phyloP scores from a whole-genome alignment of 768 basidiomycete genomes.

The Leccinum disarticulatum region DNA sequence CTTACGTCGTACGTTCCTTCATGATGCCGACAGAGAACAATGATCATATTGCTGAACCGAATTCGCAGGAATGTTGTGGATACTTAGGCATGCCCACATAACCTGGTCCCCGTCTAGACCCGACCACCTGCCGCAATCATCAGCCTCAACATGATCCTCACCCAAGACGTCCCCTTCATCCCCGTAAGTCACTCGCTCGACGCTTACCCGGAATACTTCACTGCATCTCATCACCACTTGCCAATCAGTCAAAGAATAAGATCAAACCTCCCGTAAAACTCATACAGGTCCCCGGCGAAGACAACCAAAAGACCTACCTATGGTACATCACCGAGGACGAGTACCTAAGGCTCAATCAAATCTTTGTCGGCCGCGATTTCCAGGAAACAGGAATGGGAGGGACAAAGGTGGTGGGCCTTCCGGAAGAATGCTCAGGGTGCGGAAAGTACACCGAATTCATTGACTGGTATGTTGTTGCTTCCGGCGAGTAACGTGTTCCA shows the following conservation, averaged over 20 bases:
- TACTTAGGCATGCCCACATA: too few species aligned
- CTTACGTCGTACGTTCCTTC: too few species aligned
- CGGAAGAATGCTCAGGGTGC: slow-evolving; percentile 7
- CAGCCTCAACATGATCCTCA: background rate
- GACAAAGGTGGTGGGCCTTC: slow-evolving; percentile 15
- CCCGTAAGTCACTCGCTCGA: background rate
- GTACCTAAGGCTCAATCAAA: slow-evolving; percentile 14
- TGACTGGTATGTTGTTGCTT: slow-evolving; percentile 7
- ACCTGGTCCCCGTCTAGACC: too few species aligned
- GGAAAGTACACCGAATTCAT: slow-evolving; percentile 20
- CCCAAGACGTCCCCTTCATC: slow-evolving; percentile 9
- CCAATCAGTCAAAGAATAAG: slow-evolving; percentile 7
- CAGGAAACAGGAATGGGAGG: slow-evolving; percentile 15
- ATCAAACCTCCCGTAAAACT: slow-evolving; percentile 11
- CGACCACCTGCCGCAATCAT: too few species aligned
- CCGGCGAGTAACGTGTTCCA: background rate
- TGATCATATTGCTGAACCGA: too few species aligned
- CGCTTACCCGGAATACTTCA: background rate
- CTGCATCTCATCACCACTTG: background rate
- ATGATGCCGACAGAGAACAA: too few species aligned
- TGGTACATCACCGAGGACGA: slow-evolving; percentile 22
- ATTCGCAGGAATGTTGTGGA: too few species aligned
- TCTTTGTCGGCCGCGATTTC: slow-evolving; percentile 14
- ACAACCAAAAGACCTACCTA: background rate
- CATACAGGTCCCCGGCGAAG: background rate